These are phyloP conservation scores for Pyricularia pennisetigena DNA, from an alignment of 2,329 filamentous ascomycete species.

Conservation along the genomic window DNA sequence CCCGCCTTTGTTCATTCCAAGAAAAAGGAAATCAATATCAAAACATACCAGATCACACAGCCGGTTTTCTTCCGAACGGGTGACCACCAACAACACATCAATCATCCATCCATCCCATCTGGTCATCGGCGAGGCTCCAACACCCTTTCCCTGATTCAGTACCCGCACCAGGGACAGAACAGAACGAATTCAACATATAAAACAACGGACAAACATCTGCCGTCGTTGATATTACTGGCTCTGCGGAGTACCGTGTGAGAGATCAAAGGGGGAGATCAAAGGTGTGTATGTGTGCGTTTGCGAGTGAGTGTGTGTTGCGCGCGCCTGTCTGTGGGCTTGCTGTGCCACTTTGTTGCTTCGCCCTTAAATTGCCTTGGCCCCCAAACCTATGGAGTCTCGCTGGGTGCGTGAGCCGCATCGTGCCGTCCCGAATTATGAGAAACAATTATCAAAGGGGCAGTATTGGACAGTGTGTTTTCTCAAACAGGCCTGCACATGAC, in stretches of 20 bases:
- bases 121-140: not conserved
- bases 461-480: not conserved
- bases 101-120: not conserved
- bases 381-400: not conserved
- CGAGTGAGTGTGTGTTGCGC: not conserved
- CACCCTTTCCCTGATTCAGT: not conserved
- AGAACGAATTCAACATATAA: not conserved
- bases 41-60: not conserved
- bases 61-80: not conserved
- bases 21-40: not conserved
- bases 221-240: not conserved
- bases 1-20: not conserved
- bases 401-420: not conserved
- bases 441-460: not conserved
- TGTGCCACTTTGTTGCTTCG: not conserved
- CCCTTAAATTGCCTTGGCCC: not conserved
- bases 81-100: not conserved
- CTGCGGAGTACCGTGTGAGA: not conserved
- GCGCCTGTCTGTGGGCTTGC: not conserved
- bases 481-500: not conserved
- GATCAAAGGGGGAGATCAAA: not conserved
- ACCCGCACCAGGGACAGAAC: not conserved
- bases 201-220: not conserved
- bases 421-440: not conserved
- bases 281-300: not conserved